phyloP scores from a whole-genome alignment of 805 yeast species.

The Candida silvicultrix region DNA sequence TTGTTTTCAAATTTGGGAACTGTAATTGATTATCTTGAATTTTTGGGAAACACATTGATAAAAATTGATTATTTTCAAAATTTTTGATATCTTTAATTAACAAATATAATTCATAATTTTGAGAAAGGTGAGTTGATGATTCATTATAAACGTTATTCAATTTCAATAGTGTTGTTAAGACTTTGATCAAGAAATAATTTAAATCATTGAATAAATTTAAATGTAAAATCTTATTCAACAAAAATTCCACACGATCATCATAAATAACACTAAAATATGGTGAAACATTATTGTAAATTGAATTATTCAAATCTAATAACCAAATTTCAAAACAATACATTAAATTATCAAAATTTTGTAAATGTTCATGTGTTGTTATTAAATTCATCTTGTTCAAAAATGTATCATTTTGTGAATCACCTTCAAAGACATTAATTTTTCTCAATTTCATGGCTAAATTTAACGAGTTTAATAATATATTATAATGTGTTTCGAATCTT shows the following conservation, averaged over 20 bases:
- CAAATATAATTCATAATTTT: neutral
- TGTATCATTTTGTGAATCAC: slow-evolving; percentile 1
- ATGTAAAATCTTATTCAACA: slow-evolving; percentile 9
- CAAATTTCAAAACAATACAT: slow-evolving; percentile 16
- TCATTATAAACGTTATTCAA: slow-evolving; percentile 13
- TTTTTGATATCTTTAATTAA: slow-evolving; percentile 10
- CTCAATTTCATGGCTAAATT: slow-evolving; percentile 5
- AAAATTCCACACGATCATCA: slow-evolving; percentile 4
- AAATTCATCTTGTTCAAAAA: neutral
- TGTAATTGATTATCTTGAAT: slow-evolving; percentile 3
- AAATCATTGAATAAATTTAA: slow-evolving; percentile 17
- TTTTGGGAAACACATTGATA: slow-evolving; percentile 11
- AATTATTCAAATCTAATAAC: slow-evolving; percentile 15
- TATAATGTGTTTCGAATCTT: neutral
- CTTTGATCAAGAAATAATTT: slow-evolving; percentile 13
- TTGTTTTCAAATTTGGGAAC: slow-evolving; percentile 8
- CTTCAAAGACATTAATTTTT: slow-evolving; percentile 5
- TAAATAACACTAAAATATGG: slow-evolving; percentile 7
- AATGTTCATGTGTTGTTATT: slow-evolving; percentile 1
- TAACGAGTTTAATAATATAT: slow-evolving; percentile 5
- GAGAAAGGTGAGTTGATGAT: neutral
- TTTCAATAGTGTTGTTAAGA: slow-evolving; percentile 10
- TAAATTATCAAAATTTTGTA: slow-evolving; percentile 13
- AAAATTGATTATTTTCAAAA: slow-evolving; percentile 15
- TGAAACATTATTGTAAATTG: slow-evolving; percentile 1